A percentile compares a stretch with the other conserved stretches of the same genome.
phyloP scores from a whole-genome alignment of 345 rosid genomes.

The Sonneratia caseolaris region DNA sequence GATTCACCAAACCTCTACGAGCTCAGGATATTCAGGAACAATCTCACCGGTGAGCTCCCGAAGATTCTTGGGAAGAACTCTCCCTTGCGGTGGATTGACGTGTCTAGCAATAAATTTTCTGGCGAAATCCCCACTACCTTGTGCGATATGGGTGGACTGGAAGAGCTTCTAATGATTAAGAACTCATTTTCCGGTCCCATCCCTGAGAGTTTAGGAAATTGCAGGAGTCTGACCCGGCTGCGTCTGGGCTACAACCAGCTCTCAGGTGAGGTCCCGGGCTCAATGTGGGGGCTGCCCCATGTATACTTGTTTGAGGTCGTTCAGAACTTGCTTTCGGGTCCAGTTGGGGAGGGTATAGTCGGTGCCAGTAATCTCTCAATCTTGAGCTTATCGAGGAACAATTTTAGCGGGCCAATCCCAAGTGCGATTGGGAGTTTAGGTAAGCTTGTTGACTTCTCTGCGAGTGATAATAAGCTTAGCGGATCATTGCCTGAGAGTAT shows the following conservation, averaged over 20 bases:
- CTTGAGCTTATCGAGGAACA: slow-evolving; percentile 51
- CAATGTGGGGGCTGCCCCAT: slow-evolving; percentile 86
- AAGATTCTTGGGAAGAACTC: slow-evolving; percentile 59
- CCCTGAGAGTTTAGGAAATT: slow-evolving; percentile 47
- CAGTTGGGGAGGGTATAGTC: slow-evolving; percentile 44
- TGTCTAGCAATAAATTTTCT: slow-evolving; percentile 55
- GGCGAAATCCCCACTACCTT: slow-evolving; percentile 57
- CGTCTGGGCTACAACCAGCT: slow-evolving; percentile 60
- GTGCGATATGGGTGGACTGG: slow-evolving; percentile 56
- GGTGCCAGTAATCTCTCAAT: slow-evolving; percentile 57
- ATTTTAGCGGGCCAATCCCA: slow-evolving; percentile 61
- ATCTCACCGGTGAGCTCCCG: slow-evolving; percentile 58
- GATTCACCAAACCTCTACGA: slow-evolving; percentile 70
- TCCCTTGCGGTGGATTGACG: slow-evolving; percentile 69
- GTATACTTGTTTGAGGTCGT: slow-evolving; percentile 61
- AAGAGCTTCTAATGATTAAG: slow-evolving; percentile 58
- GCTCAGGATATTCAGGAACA: slow-evolving; percentile 64
- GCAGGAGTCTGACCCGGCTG: slow-evolving; percentile 61
- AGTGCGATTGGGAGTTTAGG: slow-evolving; percentile 59
- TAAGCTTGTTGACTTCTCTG: slow-evolving; percentile 49
- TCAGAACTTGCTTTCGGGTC: slow-evolving; percentile 59
- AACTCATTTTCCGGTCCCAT: slow-evolving; percentile 63
- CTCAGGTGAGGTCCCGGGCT: slow-evolving; percentile 66
- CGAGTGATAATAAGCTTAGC: slow-evolving; percentile 44
- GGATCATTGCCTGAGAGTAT: slow-evolving; percentile 64